Conservation (phyloP, 768 basidiomycete genomes). For the Chalciporus chontae region DNA sequence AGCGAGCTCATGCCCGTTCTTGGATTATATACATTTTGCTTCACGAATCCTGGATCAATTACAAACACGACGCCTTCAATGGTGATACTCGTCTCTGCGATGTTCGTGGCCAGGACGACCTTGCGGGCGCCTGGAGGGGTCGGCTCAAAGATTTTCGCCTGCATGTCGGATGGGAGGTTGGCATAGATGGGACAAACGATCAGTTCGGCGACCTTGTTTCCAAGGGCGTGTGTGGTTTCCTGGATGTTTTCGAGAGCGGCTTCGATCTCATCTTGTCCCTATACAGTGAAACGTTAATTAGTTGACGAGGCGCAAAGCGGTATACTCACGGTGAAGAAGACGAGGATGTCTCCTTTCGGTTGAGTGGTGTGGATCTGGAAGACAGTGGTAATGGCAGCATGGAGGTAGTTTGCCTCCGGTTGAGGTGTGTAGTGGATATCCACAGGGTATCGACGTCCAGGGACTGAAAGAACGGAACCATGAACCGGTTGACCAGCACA, state of each 20-base stretch:
- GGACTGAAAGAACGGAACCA: constrained; percentile 51
- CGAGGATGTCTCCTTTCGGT: constrained; percentile 94
- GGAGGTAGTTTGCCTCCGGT: constrained; percentile 98
- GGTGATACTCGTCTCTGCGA: constrained; percentile 99
- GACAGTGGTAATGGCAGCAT: constrained; percentile 97
- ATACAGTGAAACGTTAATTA: constrained; percentile 6
- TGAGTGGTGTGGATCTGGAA: constrained; percentile 99
- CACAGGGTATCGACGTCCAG: constrained; percentile 95
- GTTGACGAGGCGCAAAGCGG: neutral
- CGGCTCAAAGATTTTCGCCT: constrained; percentile 98
- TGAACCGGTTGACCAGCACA: neutral
- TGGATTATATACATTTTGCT: constrained; percentile 98
- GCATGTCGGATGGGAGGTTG: constrained; percentile 99
- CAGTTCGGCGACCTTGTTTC: constrained; percentile 93
- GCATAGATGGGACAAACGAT: constrained; percentile 98
- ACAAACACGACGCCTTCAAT: constrained; percentile 99
- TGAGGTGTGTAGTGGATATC: constrained; percentile 99
- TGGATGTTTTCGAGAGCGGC: constrained; percentile 93
- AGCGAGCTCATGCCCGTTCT: constrained; percentile 98
- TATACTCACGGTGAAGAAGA: constrained; percentile 83
- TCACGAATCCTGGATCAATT: constrained; percentile 98
- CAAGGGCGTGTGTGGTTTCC: constrained; percentile 91
- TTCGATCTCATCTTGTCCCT: constrained; percentile 99
- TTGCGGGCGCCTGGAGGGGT: constrained; percentile 96
- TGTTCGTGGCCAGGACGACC: constrained; percentile 97